Base-by-base conservation (phyloP, 116 monocot species). In the Iris pallida region DNA sequence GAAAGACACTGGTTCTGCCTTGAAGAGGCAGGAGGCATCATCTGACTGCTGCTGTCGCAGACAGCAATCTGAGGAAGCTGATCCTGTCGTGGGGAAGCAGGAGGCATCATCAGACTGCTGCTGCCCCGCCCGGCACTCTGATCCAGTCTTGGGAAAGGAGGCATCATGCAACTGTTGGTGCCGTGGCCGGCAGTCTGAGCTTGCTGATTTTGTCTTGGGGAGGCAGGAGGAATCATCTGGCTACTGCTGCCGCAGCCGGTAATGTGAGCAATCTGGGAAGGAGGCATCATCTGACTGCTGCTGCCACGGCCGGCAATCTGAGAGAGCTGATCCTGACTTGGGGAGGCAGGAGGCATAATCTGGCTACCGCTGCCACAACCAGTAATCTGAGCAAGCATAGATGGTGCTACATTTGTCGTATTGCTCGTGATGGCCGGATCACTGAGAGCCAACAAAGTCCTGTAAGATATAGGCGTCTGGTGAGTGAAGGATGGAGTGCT, bases 271-370 rank as follows among this genome's bases (percentile, higher is more conserved):
- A 19, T 5, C n/a, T n/a, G n/a, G n/a, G n/a, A n/a, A n/a, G n/a
- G n/a, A n/a, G n/a, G n/a, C n/a, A n/a, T n/a, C n/a, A n/a, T n/a
- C n/a, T n/a, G n/a, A n/a, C n/a, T n/a, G n/a, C n/a, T n/a, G n/a
- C n/a, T n/a, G n/a, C n/a, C n/a, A n/a, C n/a, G n/a, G 53, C 14
- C 52, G 40, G 52, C 20, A n/a, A n/a, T n/a, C n/a, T n/a, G n/a
- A n/a, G n/a, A n/a, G 13, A 13, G n/a, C 19, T 66, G 18, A 30
- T 52, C 53, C 40, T n/a, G n/a, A n/a, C n/a, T n/a, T n/a, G n/a
- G n/a, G n/a, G 66, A 46, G 15, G 64, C 8, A 64, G 16, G 40
- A 64, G 52, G 41, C 19, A 57, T 55, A 55, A 40, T 14, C 47
- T 65, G 64, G 6, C n/a, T 10, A 46, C 16, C 7, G 16, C 14